phyloP scores from a whole-genome alignment of 306 rosid species.

The Macrotyloma uniflorum region DNA sequence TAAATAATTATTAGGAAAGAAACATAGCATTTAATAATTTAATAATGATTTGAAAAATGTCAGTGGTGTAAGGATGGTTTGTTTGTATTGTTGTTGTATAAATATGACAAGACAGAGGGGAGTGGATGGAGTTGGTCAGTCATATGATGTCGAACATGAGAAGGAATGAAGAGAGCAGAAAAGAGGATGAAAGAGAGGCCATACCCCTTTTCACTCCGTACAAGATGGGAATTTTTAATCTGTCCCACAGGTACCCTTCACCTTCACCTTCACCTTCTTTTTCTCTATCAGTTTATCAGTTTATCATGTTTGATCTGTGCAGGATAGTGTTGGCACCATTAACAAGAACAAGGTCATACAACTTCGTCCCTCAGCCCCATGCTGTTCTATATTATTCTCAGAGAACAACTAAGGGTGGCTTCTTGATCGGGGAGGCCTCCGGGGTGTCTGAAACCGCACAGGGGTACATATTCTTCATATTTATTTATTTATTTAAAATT shows the following conservation, averaged over 20 bases:
- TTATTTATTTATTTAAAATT: too few relatives aligned
- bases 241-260: neutral
- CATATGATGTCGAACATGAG: neutral
- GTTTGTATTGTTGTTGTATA: too few relatives aligned
- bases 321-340: conserved; percentile 51
- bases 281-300: too few relatives aligned
- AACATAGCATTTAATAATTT: too few relatives aligned
- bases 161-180: neutral
- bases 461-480: conserved; percentile 28
- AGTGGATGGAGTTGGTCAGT: neutral
- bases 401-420: conserved; percentile 51
- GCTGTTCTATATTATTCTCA: conserved; percentile 54
- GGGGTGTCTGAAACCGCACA: conserved; percentile 54
- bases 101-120: too few relatives aligned
- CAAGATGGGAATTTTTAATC: neutral
- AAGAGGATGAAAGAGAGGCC: neutral
- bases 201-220: neutral
- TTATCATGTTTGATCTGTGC: neutral
- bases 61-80: too few relatives aligned
- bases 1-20: too few relatives aligned
- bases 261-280: neutral
- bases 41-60: too few relatives aligned
- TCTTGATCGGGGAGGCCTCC: conserved; percentile 54
- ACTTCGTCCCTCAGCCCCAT: conserved; percentile 50
- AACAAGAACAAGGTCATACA: conserved; percentile 50